Evolutionary conservation across 1,139 yeast genomes (phyloP).

Genomic region (Diutina pseudorugosa): DNA sequence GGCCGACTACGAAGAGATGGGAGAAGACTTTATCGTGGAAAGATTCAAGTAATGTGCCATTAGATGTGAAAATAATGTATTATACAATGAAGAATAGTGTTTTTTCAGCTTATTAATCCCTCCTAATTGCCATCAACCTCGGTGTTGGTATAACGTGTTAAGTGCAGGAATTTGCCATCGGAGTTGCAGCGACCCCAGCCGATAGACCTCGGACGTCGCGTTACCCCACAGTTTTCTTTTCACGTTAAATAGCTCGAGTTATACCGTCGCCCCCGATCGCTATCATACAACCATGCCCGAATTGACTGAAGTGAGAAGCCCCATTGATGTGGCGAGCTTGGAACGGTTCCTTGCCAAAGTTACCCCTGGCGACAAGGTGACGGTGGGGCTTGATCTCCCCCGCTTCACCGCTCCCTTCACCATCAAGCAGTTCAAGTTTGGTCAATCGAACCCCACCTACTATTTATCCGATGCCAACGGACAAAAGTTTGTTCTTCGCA

Average conservation of each 20-base stretch:
- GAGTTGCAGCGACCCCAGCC: neutral
- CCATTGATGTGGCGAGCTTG: neutral
- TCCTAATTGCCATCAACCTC: too few relatives aligned
- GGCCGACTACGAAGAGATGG: constrained; percentile 48
- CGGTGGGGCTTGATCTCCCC: constrained; percentile 6
- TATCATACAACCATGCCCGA: neutral
- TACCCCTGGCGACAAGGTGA: constrained; percentile 5
- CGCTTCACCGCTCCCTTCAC: constrained; percentile 10
- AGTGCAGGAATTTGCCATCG: neutral
- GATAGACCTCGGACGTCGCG: neutral
- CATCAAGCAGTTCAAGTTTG: constrained; percentile 46
- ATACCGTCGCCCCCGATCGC: neutral
- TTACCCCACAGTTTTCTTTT: neutral
- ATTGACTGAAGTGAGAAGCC: neutral
- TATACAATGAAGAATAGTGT: neutral
- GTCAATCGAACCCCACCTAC: constrained; percentile 61
- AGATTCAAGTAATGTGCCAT: constrained; percentile 30
- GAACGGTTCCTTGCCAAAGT: constrained; percentile 4
- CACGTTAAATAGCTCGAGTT: neutral
- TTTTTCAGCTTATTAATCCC: too few relatives aligned
- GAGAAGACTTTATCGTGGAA: constrained; percentile 44
- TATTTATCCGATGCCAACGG: constrained; percentile 31
- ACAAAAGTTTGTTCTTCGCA: constrained; percentile 37
- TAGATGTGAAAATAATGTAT: neutral
- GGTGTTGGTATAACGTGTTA: too few relatives aligned